Evolutionary conservation across 2,329 filamentous ascomycete genomes (phyloP), one percentile per base, ranked within the genome.

Genomic region (Grosmannia penicillata): DNA sequence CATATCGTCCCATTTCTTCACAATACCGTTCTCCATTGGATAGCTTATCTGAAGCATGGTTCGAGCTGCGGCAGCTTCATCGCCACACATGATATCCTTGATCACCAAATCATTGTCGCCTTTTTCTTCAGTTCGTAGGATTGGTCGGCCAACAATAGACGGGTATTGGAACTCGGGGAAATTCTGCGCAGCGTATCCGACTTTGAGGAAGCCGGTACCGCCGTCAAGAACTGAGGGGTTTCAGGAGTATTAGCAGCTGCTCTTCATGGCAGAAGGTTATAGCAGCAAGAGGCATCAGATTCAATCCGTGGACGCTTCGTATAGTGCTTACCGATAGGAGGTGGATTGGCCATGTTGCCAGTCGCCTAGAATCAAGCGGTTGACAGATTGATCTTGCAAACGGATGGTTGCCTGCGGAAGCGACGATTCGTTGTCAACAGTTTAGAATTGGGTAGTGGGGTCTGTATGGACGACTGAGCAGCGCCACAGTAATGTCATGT

Each of bases 1-100:
- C 91, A 98, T 98, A 61, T 98, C 91, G 51, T 98, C 91, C 91
- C 91, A 98, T 56, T 86, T 87, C 74, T 95, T 96, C 49, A 98
- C 86, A 53, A 98, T 96, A 53, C 91, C 91, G 59, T 98, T 98
- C 62, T 98, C 91, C 91, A 98, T 98, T 51, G 91, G 91, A 59
- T 98, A 98, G 61, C 82, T 93, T 56, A 98, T 93, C 62, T 98
- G 91, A 44, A 98, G 77, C 86, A 95, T 94, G 45, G 83, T 94
- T 54, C 91, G 78, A 48, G 91, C 89, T 38, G 86, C 86, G 14
- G 91, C 87, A 36, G 91, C 91, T 65, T 98, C 89, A 65, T 98
- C 91, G 58, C 91, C 91, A 64, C 89, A 96, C 91, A 98, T 98
- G 58, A 98, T 95, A 66, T 98, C 91, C 72, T 94, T 95, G 62